Base-by-base conservation (phyloP, 768 basidiomycete species). In the Suillus subaureus region DNA sequence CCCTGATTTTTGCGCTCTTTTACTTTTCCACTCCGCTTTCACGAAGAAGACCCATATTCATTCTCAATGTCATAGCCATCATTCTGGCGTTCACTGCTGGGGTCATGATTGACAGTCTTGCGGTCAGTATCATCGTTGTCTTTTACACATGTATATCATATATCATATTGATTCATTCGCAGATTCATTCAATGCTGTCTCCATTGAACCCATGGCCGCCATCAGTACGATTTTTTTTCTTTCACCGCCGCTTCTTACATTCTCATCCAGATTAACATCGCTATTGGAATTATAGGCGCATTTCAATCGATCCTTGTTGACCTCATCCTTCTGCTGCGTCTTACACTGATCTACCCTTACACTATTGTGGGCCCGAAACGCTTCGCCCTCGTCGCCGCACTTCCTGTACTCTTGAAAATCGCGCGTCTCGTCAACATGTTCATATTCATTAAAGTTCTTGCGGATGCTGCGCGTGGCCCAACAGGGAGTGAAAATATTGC, bases 291-390 rank as follows among this genome's bases (percentile, higher is more conserved):
- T 9, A 49, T 66, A 0, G 52, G 80, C 52, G 64, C 70, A 16
- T 68, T 74, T 8, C 66, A 74, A 55, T 72, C 76, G 1, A 79
- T 79, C 21, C 60, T 79, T n/a, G 54, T 55, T 35, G 80, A 82
- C 65, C 75, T 72, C 15, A 76, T 82, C 45, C 76, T 82, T 11
- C 49, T 80, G n/a, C 69, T 80, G 60, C 74, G 81, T 0, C 72
- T 82, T 13, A 63, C 75, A 33, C 76, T 77, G 3, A 75, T 82
- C 8, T 81, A 75, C 63, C 79, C 80, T 0, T 67, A 70, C 1
- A 61, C 61, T 5, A 45, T 61, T 3, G 73, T 74, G 0, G 64
- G 73, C 3, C 65, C 35, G 49, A 55, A 42, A 11, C 68, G 51
- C 0, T 51, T 73, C 8, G 28, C 70, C 11, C 54, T 62, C 9